Base-by-base conservation (phyloP, 73 alveolate species). In the Uronychia setigera region DNA sequence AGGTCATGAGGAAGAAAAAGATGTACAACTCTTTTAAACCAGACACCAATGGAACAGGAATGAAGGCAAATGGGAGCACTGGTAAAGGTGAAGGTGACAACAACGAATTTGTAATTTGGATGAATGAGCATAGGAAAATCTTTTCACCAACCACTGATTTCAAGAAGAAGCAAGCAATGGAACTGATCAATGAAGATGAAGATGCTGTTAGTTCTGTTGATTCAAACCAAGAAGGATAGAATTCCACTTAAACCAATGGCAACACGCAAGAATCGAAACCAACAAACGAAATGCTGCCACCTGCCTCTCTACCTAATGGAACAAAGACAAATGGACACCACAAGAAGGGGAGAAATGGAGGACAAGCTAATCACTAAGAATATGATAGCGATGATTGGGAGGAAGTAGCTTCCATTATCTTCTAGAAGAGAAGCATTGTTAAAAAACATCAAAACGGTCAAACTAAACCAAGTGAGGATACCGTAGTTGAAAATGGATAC, bases 1-100 rank as follows among this genome's bases (percentile, higher is more conserved):
- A 28, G 82, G 82, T 58, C 75, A 13, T 1, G 83, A 33, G 60
- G 27, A 83, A 60, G 90, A 83, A 28, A 81, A 60, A 29, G 82
- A 81, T 13, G 26, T 81, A 0, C 81, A 81, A 32, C 27, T 77
- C 46, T 25, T 14, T 26, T 26, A 77, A 26, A 19, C n/a, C 46
- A 14, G 1, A 27, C 32, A 26, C 28, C 58, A 27, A 5, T 30
- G 14, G 58, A 29, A 26, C 59, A n/a, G 83, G 83, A 30, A 27
- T 30, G 35, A 74, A 74, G 33, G 35, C 5, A 74, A 26, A n/a
- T n/a, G 11, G 33, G 31, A n/a, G 11, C 33, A 5, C 5, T 9
- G 80, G 28, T 5, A 13, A 5, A 26, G 80, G 80, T 9, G 80
- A 29, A 11, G 80, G 80, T 9, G 33, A 74, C 26, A 74, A 28